phyloP scores from a whole-genome alignment of 352 stramenopile species.

The Pseudoperonospora humuli region DNA sequence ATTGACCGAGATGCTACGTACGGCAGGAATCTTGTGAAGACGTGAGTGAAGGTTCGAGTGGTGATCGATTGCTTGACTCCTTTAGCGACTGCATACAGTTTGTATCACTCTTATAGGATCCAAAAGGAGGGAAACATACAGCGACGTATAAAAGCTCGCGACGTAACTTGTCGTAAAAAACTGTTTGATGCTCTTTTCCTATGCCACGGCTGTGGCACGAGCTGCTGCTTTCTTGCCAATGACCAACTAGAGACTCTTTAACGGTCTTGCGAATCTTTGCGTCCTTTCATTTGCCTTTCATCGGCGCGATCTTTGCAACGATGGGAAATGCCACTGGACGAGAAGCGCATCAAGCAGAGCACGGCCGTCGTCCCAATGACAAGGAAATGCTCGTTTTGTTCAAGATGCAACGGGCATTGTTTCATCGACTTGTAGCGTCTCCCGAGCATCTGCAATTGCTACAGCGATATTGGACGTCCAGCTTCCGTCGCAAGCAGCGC shows the following conservation, averaged over 20 bases:
- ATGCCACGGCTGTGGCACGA: too few species aligned
- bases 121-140: too few species aligned
- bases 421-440: constrained; percentile 45
- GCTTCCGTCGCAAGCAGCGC: constrained; percentile 30
- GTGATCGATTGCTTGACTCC: too few species aligned
- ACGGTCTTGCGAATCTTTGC: too few species aligned
- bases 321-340: constrained; percentile 41
- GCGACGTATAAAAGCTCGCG: too few species aligned
- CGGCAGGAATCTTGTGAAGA: constrained; percentile 22
- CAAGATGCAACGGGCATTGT: constrained; percentile 54
- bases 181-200: too few species aligned
- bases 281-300: constrained; percentile 3
- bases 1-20: constrained; percentile 83
- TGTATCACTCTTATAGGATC: too few species aligned
- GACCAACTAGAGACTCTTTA: too few species aligned
- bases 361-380: constrained; percentile 43
- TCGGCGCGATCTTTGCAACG: background rate
- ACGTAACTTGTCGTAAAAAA: too few species aligned
- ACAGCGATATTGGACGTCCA: constrained; percentile 50
- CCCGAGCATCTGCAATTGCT: constrained; percentile 55
- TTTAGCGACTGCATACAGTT: too few species aligned
- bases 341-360: constrained; percentile 29
- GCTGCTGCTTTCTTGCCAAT: too few species aligned
- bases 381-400: constrained; percentile 54
- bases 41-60: background rate